A percentile compares a stretch with the other conserved stretches of the same genome.
Conservation (phyloP, 2,329 filamentous ascomycete genomes). For the Colletotrichum sp. region DNA sequence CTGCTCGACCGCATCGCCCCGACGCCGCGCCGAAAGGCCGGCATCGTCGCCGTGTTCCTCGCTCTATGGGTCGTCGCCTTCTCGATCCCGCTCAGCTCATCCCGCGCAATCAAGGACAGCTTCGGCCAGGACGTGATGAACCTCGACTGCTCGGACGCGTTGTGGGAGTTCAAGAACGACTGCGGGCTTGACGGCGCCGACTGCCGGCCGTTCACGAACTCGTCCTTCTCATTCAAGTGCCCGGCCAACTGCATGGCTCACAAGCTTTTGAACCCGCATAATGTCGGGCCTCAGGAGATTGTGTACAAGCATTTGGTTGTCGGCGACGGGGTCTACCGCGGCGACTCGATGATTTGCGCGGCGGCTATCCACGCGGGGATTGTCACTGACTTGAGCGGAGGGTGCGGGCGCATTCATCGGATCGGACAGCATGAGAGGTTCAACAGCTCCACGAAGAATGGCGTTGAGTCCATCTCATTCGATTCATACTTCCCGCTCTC, state of each 20-base stretch:
- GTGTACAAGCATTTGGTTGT: constrained; percentile 70
- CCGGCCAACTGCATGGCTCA: constrained; percentile 73
- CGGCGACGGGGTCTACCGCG: constrained; percentile 79
- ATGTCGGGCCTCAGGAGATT: constrained; percentile 73
- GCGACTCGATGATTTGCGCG: constrained; percentile 87
- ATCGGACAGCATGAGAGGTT: constrained; percentile 72
- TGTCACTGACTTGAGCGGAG: constrained; percentile 73
- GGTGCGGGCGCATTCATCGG: constrained; percentile 81
- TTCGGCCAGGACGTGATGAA: background rate
- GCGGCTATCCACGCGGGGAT: constrained; percentile 85
- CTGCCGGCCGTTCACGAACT: constrained; percentile 77
- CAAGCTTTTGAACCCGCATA: constrained; percentile 72
- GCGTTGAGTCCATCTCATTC: constrained; percentile 79
- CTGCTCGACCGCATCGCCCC: constrained; percentile 6
- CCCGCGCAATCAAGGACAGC: background rate
- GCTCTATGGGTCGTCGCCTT: constrained; percentile 4
- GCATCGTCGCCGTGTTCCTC: constrained; percentile 7
- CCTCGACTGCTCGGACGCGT: constrained; percentile 5
- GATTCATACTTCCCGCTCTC: constrained; percentile 89
- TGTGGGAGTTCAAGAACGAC: constrained; percentile 16
- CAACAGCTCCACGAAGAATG: constrained; percentile 67
- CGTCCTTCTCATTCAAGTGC: constrained; percentile 75
- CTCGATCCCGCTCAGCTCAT: constrained; percentile 1
- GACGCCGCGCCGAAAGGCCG: constrained; percentile 5
- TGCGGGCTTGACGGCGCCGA: constrained; percentile 78